Evolutionary conservation across 371 early-diverging fungal genomes (phyloP).

Genomic region (Syncephalastrum racemosum): DNA sequence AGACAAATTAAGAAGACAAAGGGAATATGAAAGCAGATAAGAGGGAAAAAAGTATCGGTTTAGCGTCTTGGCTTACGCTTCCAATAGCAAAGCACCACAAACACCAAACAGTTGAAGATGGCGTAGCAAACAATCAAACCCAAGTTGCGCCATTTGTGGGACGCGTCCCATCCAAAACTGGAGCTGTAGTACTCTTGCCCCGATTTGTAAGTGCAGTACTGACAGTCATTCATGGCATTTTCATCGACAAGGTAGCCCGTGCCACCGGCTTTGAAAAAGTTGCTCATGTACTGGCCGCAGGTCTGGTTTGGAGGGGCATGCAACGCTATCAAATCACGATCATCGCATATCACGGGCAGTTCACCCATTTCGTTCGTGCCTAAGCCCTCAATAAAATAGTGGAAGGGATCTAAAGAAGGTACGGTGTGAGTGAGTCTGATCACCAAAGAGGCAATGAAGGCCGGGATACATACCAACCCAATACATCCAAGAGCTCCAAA

Average conservation of each 20-base stretch:
- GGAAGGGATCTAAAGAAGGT: conserved; percentile 44
- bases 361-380: conserved; percentile 67
- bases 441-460: neutral
- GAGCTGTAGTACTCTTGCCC: conserved; percentile 60
- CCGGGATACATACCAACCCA: conserved; percentile 35
- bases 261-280: conserved; percentile 45
- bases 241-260: conserved; percentile 58
- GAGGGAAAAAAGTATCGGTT: conserved; percentile 5
- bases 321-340: conserved; percentile 45
- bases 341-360: conserved; percentile 50
- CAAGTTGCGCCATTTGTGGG: conserved; percentile 72
- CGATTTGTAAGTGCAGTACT: conserved; percentile 62
- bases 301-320: conserved; percentile 58
- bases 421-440: neutral
- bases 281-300: conserved; percentile 62
- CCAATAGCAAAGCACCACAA: conserved; percentile 43
- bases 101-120: conserved; percentile 55
- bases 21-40: neutral
- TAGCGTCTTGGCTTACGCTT: conserved; percentile 42
- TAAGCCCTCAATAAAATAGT: conserved; percentile 74
- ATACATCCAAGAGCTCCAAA: conserved; percentile 71
- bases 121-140: conserved; percentile 63
- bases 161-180: conserved; percentile 58
- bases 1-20: neutral
- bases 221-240: conserved; percentile 52